These are phyloP conservation scores for Didymellaceae sp. DNA, from an alignment of 2,329 filamentous ascomycete genomes.

Conservation along the genomic window DNA sequence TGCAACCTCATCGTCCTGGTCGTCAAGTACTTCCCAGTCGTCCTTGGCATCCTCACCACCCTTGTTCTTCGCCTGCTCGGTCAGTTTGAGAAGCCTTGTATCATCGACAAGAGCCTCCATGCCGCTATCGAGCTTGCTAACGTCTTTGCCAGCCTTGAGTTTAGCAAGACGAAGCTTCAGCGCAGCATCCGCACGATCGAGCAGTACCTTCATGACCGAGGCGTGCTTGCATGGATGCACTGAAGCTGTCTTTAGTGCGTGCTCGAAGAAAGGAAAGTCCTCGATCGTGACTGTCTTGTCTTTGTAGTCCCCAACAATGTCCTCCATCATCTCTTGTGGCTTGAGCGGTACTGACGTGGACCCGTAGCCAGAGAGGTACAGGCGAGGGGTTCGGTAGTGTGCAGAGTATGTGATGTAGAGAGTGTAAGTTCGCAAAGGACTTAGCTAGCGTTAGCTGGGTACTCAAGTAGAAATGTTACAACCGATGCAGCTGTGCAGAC, in stretches of 20 bases:
- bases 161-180: conserved; percentile 88
- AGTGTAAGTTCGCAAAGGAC: conserved; percentile 89
- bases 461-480: neutral
- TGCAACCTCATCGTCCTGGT: conserved; percentile 74
- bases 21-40: conserved; percentile 69
- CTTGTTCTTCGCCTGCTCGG: conserved; percentile 54
- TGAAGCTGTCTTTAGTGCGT: conserved; percentile 92
- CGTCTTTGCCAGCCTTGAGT: conserved; percentile 68
- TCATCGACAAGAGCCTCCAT: conserved; percentile 89
- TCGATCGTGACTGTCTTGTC: conserved; percentile 98
- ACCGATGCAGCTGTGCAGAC: conserved; percentile 32
- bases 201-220: conserved; percentile 94
- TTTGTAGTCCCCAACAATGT: conserved; percentile 95
- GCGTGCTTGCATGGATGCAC: conserved; percentile 98
- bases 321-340: conserved; percentile 90
- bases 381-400: conserved; percentile 93
- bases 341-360: conserved; percentile 80
- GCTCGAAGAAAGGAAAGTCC: conserved; percentile 93
- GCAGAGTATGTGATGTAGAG: conserved; percentile 98
- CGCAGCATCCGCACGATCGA: conserved; percentile 93
- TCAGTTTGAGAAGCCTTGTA: conserved; percentile 68
- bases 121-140: conserved; percentile 62
- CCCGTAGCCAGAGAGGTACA: conserved; percentile 92
- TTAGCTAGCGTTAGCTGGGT: conserved; percentile 49
- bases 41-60: conserved; percentile 51